Evolutionary conservation across 306 rosid species (phyloP).

Genomic region (Hippophae tibetana): DNA sequence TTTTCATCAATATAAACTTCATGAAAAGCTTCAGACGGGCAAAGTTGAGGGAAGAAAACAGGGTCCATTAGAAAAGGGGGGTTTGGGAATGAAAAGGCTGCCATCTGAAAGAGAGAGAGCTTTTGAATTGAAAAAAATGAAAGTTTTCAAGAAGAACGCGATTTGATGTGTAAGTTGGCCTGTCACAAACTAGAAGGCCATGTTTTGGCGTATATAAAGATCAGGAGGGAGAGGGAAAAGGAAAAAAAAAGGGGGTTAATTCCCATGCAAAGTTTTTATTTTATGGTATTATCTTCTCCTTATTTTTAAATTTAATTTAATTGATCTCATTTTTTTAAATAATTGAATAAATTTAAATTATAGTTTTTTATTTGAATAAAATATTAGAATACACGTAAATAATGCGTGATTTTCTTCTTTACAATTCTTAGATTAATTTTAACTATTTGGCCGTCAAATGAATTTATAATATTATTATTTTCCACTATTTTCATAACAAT

Average conservation of each 20-base stretch:
- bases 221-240: background rate
- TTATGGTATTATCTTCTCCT: background rate
- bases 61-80: constrained; percentile 49
- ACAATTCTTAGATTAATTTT: too few species aligned
- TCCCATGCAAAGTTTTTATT: constrained; percentile 14
- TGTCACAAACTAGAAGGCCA: constrained; percentile 29
- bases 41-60: constrained; percentile 18
- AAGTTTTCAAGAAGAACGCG: constrained; percentile 18
- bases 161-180: constrained; percentile 29
- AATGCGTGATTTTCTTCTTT: too few species aligned
- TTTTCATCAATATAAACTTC: constrained; percentile 10
- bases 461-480: too few species aligned
- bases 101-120: constrained; percentile 33
- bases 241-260: background rate
- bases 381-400: too few species aligned
- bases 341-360: too few species aligned
- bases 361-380: too few species aligned
- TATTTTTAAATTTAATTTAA: too few species aligned
- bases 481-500: too few species aligned
- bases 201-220: constrained; percentile 33
- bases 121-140: constrained; percentile 15
- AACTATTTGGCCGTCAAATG: too few species aligned
- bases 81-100: constrained; percentile 51
- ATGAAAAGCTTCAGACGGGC: constrained; percentile 15
- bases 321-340: too few species aligned